A percentile compares a stretch with the other conserved stretches of the same genome.
phyloP scores from a whole-genome alignment of 768 basidiomycete genomes.

The Phlegmacium glaucopus region DNA sequence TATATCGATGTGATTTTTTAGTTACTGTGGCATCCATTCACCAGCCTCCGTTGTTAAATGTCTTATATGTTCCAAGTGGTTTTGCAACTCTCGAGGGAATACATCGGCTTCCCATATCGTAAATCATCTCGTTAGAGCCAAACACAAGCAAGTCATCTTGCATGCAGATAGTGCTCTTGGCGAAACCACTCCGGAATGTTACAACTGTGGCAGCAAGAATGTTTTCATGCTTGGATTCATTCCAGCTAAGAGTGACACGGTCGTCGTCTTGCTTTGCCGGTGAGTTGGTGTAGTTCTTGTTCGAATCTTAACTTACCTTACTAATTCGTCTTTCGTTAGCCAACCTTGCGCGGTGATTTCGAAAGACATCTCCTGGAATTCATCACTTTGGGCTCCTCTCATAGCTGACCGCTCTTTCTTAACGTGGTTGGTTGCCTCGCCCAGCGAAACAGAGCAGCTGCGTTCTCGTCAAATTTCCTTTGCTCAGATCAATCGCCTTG shows the following conservation, averaged over 20 bases:
- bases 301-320: conserved; percentile 3
- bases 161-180: conserved; percentile 95
- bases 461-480: conserved; percentile 97
- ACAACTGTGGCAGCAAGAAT: conserved; percentile 98
- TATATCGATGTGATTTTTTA: conserved; percentile 27
- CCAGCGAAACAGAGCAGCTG: conserved; percentile 93
- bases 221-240: conserved; percentile 99
- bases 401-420: conserved; percentile 98
- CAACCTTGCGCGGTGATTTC: conserved; percentile 98
- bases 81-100: conserved; percentile 98
- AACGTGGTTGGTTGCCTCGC: conserved; percentile 98
- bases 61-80: conserved; percentile 90
- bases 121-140: conserved; percentile 97
- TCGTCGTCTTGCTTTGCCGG: conserved; percentile 96
- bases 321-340: conserved; percentile 36
- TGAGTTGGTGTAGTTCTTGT: conserved; percentile 43
- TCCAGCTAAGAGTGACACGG: conserved; percentile 98
- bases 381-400: conserved; percentile 94
- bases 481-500: conserved; percentile 93
- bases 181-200: conserved; percentile 98
- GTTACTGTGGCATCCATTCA: conserved; percentile 98
- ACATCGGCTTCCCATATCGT: conserved; percentile 99
- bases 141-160: conserved; percentile 97
- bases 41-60: conserved; percentile 98
- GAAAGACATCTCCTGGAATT: conserved; percentile 99